Evolutionary conservation across 192 early-diverging fungal species (phyloP).

Genomic region (Backusella australiensis): DNA sequence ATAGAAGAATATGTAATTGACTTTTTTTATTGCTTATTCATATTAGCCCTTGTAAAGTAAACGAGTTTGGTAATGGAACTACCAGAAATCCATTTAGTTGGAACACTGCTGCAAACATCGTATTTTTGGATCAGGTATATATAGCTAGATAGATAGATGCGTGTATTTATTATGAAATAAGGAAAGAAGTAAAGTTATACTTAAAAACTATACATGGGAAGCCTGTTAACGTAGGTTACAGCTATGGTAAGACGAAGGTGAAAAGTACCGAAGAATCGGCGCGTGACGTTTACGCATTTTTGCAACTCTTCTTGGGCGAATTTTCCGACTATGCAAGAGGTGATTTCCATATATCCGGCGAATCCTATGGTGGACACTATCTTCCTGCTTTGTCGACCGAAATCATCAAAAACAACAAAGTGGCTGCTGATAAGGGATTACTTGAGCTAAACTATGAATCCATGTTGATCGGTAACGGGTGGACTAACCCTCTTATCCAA

Average conservation of each 20-base stretch:
- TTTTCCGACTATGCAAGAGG: constrained; percentile 78
- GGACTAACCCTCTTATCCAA: constrained; percentile 85
- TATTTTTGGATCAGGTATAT: constrained; percentile 76
- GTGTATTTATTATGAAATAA: background rate
- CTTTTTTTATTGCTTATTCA: background rate
- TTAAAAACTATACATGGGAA: constrained; percentile 15
- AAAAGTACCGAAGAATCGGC: constrained; percentile 74
- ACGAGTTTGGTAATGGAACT: constrained; percentile 67
- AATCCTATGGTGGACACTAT: constrained; percentile 83
- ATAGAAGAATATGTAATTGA: background rate
- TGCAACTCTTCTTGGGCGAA: constrained; percentile 88
- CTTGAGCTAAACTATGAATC: constrained; percentile 62
- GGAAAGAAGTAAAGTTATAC: background rate
- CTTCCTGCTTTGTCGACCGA: constrained; percentile 85
- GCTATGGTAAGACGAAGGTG: constrained; percentile 72
- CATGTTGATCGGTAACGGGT: constrained; percentile 88
- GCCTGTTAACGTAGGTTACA: constrained; percentile 91
- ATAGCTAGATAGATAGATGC: background rate
- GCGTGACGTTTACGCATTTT: constrained; percentile 86
- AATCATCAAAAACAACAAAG: constrained; percentile 72
- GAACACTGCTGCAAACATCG: constrained; percentile 88
- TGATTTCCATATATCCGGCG: constrained; percentile 87
- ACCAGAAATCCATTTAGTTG: constrained; percentile 75
- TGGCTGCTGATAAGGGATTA: constrained; percentile 17
- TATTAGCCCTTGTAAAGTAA: constrained; percentile 75